Percentiles rank a stretch among this genome's conserved stretches.
phyloP scores from a whole-genome alignment of 371 early-diverging fungal genomes.

The Mortierella sp. region DNA sequence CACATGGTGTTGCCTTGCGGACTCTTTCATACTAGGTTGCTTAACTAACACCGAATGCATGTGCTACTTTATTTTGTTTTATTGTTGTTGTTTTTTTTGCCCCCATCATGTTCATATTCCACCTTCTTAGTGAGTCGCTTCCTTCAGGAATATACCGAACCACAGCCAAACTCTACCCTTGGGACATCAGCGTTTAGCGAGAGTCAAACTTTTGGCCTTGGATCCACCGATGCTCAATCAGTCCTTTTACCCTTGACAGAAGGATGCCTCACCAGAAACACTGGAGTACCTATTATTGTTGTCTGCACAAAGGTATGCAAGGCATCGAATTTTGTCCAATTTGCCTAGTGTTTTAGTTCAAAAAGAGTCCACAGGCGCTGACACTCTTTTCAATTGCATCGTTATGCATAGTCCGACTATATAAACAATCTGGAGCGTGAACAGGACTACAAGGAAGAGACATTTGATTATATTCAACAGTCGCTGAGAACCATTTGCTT shows the following conservation, averaged over 20 bases:
- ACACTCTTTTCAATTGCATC: not conserved
- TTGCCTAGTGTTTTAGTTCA: not conserved
- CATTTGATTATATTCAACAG: conserved; percentile 96
- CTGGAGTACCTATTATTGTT: conserved; percentile 90
- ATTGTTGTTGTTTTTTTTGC: not conserved
- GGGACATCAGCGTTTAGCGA: conserved; percentile 33
- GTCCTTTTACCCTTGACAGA: conserved; percentile 83
- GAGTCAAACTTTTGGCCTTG: conserved; percentile 30
- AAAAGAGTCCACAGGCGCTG: not conserved
- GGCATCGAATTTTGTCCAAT: not conserved
- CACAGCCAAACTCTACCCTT: conserved; percentile 39
- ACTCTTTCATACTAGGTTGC: not conserved
- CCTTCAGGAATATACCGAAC: conserved; percentile 58
- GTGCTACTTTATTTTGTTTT: conserved; percentile 1
- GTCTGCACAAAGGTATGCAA: conserved; percentile 90
- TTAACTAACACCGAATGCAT: conserved; percentile 15
- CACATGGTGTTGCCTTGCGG: conserved; percentile 24
- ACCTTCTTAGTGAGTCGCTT: conserved; percentile 36
- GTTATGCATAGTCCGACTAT: conserved; percentile 78
- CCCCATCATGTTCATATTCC: not conserved
- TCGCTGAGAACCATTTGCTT: conserved; percentile 90
- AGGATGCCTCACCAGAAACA: conserved; percentile 86
- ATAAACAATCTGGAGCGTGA: conserved; percentile 85
- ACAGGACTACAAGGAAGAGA: conserved; percentile 89
- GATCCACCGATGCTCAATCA: conserved; percentile 49